These are phyloP conservation scores for Aurantiochytrium sp. DNA, from an alignment of 108 stramenopile species.

Conservation along the genomic window DNA sequence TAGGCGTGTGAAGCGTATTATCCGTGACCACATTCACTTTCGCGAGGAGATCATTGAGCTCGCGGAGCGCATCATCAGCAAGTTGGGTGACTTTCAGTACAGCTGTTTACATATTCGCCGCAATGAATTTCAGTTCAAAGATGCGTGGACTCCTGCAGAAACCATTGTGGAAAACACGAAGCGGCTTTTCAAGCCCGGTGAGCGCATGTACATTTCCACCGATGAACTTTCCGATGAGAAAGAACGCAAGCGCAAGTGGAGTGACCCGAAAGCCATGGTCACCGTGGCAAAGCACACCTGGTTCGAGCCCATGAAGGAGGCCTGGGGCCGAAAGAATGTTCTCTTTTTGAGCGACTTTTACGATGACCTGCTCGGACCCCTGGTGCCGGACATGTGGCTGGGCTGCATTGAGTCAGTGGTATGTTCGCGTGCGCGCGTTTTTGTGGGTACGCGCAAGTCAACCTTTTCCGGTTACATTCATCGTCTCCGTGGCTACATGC, in stretches of 20 bases:
- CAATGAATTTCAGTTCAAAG: constrained; percentile 13
- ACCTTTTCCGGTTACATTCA: constrained; percentile 1
- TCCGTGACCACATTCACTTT: constrained; percentile 1
- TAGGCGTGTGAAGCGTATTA: background rate
- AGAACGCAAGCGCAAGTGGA: background rate
- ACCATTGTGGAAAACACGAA: background rate
- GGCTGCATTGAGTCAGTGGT: constrained; percentile 1
- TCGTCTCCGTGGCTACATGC: constrained; percentile 1
- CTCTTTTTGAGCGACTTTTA: background rate
- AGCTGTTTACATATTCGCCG: constrained; percentile 10
- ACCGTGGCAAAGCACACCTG: background rate
- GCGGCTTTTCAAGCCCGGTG: background rate
- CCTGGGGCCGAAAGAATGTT: background rate
- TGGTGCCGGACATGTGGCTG: background rate
- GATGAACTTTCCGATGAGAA: background rate
- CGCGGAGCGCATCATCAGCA: background rate
- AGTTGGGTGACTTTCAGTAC: background rate
- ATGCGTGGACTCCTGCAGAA: background rate
- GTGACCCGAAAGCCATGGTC: background rate
- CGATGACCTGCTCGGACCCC: background rate
- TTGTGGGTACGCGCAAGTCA: constrained; percentile 5
- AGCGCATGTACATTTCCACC: background rate
- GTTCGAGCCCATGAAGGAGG: constrained; percentile 13
- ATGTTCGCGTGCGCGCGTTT: background rate
- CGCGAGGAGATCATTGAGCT: constrained; percentile 5